A percentile compares a stretch with the other conserved stretches of the same genome.
Evolutionary conservation across 1,139 yeast genomes (phyloP).

Genomic region (Candida glucosophila): DNA sequence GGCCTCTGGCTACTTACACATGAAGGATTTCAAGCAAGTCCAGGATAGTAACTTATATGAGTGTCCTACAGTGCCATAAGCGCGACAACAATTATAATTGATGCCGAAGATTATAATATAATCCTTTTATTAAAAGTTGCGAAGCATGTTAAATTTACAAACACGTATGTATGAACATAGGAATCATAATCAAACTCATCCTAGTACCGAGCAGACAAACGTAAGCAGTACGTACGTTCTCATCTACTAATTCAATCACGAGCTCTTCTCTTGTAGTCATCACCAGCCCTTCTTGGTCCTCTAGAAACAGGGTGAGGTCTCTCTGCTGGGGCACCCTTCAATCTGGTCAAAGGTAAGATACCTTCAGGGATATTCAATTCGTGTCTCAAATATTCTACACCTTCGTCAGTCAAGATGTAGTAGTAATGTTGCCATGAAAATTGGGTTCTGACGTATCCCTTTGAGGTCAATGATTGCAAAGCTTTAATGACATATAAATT

Average conservation of each 20-base stretch:
- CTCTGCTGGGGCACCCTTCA: conserved; percentile 88
- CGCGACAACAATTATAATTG: no score
- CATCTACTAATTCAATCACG: conserved; percentile 28
- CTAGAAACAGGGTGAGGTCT: conserved; percentile 48
- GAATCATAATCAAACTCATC: conserved; percentile 9
- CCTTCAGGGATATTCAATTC: conserved; percentile 98
- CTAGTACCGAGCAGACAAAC: conserved; percentile 7
- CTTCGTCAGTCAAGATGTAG: conserved; percentile 99
- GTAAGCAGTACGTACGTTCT: no score
- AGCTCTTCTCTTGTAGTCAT: conserved; percentile 39
- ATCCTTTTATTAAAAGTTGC: no score
- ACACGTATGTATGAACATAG: conserved; percentile 7
- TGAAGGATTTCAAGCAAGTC: no score
- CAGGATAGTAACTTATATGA: no score
- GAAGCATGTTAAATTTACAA: no score
- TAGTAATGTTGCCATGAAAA: conserved; percentile 99
- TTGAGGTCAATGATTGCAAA: conserved; percentile 96
- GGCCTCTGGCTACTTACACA: no score
- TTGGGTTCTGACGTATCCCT: conserved; percentile 99
- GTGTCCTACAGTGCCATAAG: no score
- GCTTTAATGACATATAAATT: conserved; percentile 99
- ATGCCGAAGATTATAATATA: no score
- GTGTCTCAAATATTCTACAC: conserved; percentile 97
- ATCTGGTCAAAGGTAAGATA: conserved; percentile 97
- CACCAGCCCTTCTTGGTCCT: conserved; percentile 28